Evolutionary conservation across 768 basidiomycete species (phyloP), one percentile per base, ranked within the genome.

Genomic region (Rhodocollybia butyracea): DNA sequence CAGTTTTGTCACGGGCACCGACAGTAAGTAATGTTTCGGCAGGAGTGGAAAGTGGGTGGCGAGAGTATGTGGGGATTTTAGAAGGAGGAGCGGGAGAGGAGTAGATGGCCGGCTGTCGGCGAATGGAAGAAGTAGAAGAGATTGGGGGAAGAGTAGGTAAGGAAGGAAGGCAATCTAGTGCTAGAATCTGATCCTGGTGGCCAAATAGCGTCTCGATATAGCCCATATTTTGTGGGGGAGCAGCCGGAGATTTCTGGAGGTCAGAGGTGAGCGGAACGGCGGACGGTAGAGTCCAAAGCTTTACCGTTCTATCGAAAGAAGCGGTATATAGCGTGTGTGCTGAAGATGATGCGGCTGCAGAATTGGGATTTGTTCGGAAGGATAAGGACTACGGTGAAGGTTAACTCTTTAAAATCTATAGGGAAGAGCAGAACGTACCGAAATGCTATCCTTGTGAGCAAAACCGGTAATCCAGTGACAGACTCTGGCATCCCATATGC

Each of bases 161-260:
- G 12, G 48, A 50, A 50, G 48, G 48, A 24, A 50, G 48, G 27
- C 48, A 50, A 59, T 94, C 91, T 5, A 99, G 63, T 3, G 80
- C 75, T 15, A 90, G 74, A 27, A 97, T 83, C 27, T 83, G 81
- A 64, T 98, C 95, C 72, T 98, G 96, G 66, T 99, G 97, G 1
- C 97, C 97, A 66, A 96, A 99, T 3, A 98, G 76, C 7, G 96
- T 98, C 68, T 99, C 96, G 54, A 98, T 88, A 64, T 94, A 94
- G 10, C 92, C 94, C 79, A 96, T 82, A 5, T 91, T 90, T 10
- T 80, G 77, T 12, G 78, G 82, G 2, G 73, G 79, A 43, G 80
- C 73, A n/a, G n/a, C 67, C 89, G 94, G 69, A 88, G 95, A 2
- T 96, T 76, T 69, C 96, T 96, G 55, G 96, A 65, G 0, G 94